Evolutionary conservation across 208 protist species (phyloP), one percentile per base, ranked within the genome.

Genomic region (Naegleria lovaniensis): DNA sequence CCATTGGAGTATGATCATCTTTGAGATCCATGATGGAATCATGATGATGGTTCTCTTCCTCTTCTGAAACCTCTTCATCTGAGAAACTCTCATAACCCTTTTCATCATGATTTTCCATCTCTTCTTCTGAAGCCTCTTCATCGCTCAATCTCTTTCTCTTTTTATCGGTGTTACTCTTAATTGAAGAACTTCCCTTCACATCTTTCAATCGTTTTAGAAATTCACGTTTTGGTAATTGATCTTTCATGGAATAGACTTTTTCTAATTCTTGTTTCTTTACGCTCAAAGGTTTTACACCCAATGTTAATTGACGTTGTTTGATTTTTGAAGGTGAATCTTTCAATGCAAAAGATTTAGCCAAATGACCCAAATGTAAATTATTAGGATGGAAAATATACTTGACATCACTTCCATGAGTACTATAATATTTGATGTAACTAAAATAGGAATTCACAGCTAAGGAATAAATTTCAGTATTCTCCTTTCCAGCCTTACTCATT

Each of bases 341-440:
- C 9, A 99, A 93, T 16, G 95, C 97, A 90, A 99, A 99, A 52
- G 94, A 93, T 89, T 94, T 95, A 2, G 97, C 97, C 0, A 99
- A 91, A 33, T 97, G 94, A 39, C 96, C 95, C 39, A 98, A 91
- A 92, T 99, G 96, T 7, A 99, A 93, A 85, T 95, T 94, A 33
- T 95, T 93, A 11, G 98, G 92, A 90, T 98, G 94, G 92, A 99
- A 98, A 13, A 97, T 97, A 48, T 97, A 92, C 92, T 98, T 97
- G 6, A 97, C 92, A 11, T 90, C 86, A 4, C 79, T 91, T 25
- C 96, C 94, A 90, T 98, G 97, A 36, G 97, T 98, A 39, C 98
- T 94, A 86, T 99, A 99, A 48, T 97, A 96, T 13, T 94, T 95
- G 13, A 99, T 93, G 90, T 96, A 97, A 25, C 97, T 96, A 83